Evolutionary conservation across 371 early-diverging fungal genomes (phyloP), one percentile per base, ranked within the genome.

Genomic region (Nematocida ironsii): DNA sequence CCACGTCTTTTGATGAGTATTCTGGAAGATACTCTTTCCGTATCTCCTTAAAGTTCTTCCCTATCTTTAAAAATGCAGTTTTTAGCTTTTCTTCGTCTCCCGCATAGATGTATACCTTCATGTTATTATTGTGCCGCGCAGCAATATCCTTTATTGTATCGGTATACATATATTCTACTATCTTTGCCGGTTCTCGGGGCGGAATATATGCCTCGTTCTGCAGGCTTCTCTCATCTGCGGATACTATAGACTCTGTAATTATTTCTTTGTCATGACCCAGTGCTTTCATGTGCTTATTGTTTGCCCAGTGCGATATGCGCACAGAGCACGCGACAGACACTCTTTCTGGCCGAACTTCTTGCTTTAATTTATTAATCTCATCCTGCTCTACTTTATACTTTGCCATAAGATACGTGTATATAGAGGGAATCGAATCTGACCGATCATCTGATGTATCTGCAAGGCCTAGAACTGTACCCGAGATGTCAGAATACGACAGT

Each of bases 11-110:
- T 5, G 25, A 47, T 3, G 61, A 54, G 4, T 66, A 40, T 33
- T 66, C 62, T 11, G 83, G 72, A 16, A 82, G 62, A 9, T 23
- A 33, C 40, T 76, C 58, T 33, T 50, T 5, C 45, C 58, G 39
- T 11, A 84, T 82, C 27, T 25, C 48, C 25, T 25, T 16, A 52
- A 84, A 82, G 71, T 84, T 64, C 58, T 82, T 84, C 47, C 82
- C 76, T 52, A 56, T 62, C 58, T 82, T 67, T 11, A 47, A 16
- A 54, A 84, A 75, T 5, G 66, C 62, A 0, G 68, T 71, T 56
- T 62, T 76, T 40, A 76, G 23, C n/a, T 44, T 5, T 13, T 40
- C 72, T 18, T 67, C 72, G 18, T 84, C 84, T 27, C 60, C 83
- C 5, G 60, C 55, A 18, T 66, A 69, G 44, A 57, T 47, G 20